These are phyloP conservation scores for Phytophthora fragariae DNA, from an alignment of 352 stramenopile species.

Conservation along the genomic window DNA sequence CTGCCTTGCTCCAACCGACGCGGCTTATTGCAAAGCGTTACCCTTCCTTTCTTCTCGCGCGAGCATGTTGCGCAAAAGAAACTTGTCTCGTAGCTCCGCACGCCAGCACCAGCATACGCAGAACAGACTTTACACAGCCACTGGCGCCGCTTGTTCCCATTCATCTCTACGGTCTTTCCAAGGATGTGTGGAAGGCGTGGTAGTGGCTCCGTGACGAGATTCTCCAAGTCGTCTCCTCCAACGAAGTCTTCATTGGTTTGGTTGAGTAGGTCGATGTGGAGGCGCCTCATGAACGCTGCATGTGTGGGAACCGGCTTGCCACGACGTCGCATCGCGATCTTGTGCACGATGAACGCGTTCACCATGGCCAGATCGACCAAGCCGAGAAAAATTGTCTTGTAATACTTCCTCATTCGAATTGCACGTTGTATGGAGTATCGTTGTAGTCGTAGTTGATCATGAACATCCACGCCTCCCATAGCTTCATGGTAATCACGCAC, in stretches of 20 bases:
- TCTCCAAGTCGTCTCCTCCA: background rate
- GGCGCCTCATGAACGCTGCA: slow-evolving; percentile 2
- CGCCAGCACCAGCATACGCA: slow-evolving; percentile 10
- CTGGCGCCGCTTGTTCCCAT: slow-evolving; percentile 27
- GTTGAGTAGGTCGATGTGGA: slow-evolving; percentile 16
- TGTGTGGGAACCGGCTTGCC: slow-evolving; percentile 2
- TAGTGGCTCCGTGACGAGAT: slow-evolving; percentile 16
- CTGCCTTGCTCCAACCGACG: slow-evolving; percentile 8
- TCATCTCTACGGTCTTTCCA: slow-evolving; percentile 24
- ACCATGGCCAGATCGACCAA: slow-evolving; percentile 33
- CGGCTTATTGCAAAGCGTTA: slow-evolving; percentile 25
- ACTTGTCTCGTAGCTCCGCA: slow-evolving; percentile 28
- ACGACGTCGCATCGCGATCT: slow-evolving; percentile 1
- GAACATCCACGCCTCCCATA: no score
- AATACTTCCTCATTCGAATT: slow-evolving; percentile 19
- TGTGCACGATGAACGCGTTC: slow-evolving; percentile 35
- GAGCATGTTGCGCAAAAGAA: slow-evolving; percentile 26
- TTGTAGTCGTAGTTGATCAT: no score
- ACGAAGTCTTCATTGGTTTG: slow-evolving; percentile 23
- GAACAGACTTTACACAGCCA: slow-evolving; percentile 38
- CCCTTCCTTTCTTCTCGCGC: slow-evolving; percentile 6
- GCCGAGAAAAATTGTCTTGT: slow-evolving; percentile 37
- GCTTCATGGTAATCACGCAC: no score
- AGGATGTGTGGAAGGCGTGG: slow-evolving; percentile 2
- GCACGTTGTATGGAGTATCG: no score